Base-by-base conservation (phyloP, 805 yeast species). In the Sugiyamaella smithiae region DNA sequence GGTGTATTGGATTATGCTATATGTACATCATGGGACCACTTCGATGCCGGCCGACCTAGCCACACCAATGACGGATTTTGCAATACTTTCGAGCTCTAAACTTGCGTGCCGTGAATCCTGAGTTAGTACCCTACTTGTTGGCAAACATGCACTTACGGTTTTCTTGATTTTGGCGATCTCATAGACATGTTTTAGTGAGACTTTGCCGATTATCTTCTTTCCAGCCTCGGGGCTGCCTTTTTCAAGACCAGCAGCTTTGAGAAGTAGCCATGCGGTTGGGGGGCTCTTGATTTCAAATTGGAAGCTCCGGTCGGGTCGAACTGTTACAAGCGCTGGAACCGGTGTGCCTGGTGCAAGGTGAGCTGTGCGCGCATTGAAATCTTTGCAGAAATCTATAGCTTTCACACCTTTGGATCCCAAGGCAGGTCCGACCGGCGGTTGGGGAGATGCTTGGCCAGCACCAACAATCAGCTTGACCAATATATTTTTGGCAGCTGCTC, bases 351-450 rank as follows among this genome's bases (percentile, higher is more conserved):
- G 88, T 46, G 77, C 77, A 63, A 80, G 85, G 56, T 82, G 82
- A 5, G 96, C 95, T 9, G 98, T 89, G 67, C 96, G 82, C 22
- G 99, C 99, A 66, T 93, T 93, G 75, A 93, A 93, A 66, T 93
- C 98, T 68, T 93, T 93, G 72, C 98, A 91, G 63, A 93, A 93
- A 68, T 93, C 99, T 62, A 93, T 93, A 55, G 98, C 98, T 66
- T 93, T 93, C 41, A 93, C 95, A 74, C 99, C 99, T 67, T 91
- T 91, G 51, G 98, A 91, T 57, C 99, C 99, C 43, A 93, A 74
- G 0, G 98, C 99, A 40, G 99, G 99, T 57, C 99, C 99, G 24
- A 93, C 98, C 5, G 99, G 99, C 24, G 99, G 99, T 1, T 97
- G 84, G 36, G 99, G 98, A 1, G 97, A 93, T 0, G 99, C 99